Base-by-base conservation (phyloP, 1,284 basidiomycete genomes). In the Nidula niveotomentosa region DNA sequence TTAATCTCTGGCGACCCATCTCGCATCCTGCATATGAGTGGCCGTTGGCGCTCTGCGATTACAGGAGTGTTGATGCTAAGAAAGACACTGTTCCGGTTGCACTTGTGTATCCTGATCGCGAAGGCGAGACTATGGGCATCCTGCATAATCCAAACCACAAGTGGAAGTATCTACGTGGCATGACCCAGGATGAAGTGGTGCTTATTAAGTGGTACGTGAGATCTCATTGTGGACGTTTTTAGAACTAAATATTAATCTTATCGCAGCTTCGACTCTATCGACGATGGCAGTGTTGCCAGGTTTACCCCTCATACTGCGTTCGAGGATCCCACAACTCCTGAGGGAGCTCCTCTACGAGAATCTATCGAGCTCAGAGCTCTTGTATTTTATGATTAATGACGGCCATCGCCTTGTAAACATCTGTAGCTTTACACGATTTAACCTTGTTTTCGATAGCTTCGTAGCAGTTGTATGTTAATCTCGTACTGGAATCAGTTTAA, bases 1-100 rank as follows among this genome's bases (percentile, higher is more conserved):
- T 90, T 70, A 90, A 90, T 70, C 77, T 90, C 55, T 90, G 88
- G 88, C 71, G 86, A 7, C 86, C 87, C 1, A 84, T 90, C 56
- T 59, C 67, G 6, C 69, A 79, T 56, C 64, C 80, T 2, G 82
- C 84, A 8, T 66, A 71, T 37, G 86, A 88, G 62, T 77, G 73
- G 70, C 87, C 87, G 1, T 75, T 89, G 43, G 81, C 81, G 1
- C 70, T 88, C 5, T 86, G 84, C 60, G 88, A 90, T 61, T 85
- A 70, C 60, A 67, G 81, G 30, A 80, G 74, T 36, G 77, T 90
- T n/a, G 73, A 82, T 58, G 50, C 61, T 2, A 62, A 75, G 57
- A 66, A 69, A 15, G 83, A 86, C 61, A 66, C 82, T 8, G 69
- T 81, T 15, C 75, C 81, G 1, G 72, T 79, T 1, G 74, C 78